phyloP scores from a whole-genome alignment of 306 rosid genomes.

The Malus asiatica region DNA sequence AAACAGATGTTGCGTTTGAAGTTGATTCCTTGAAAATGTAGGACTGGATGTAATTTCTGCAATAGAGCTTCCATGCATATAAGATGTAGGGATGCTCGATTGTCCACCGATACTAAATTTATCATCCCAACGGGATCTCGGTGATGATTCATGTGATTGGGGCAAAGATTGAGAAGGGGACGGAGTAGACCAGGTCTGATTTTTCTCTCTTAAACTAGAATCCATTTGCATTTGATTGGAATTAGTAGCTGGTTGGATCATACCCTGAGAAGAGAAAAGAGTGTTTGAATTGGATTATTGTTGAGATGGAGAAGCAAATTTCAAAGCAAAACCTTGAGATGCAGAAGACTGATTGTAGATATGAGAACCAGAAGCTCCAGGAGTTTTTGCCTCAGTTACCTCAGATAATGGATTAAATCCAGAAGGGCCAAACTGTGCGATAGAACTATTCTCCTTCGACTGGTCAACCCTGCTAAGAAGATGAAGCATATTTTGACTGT shows the following conservation, averaged over 20 bases:
- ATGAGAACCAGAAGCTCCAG: slow-evolving; percentile 23
- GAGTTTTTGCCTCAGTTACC: slow-evolving; percentile 20
- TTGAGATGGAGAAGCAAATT: slow-evolving; percentile 37
- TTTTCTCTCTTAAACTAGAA: slow-evolving; percentile 27
- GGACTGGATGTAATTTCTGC: slow-evolving; percentile 29
- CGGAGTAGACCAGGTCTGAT: slow-evolving; percentile 20
- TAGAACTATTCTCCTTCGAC: slow-evolving; percentile 23
- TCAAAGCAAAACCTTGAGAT: slow-evolving; percentile 39
- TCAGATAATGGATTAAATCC: slow-evolving; percentile 23
- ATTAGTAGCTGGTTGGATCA: slow-evolving; percentile 23
- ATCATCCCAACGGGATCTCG: slow-evolving; percentile 35
- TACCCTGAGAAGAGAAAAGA: slow-evolving; percentile 27
- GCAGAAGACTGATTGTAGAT: slow-evolving; percentile 24
- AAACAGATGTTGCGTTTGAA: slow-evolving; percentile 25
- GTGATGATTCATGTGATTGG: slow-evolving; percentile 26
- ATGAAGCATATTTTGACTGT: slow-evolving; percentile 37
- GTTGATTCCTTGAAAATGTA: slow-evolving; percentile 31
- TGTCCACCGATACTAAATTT: slow-evolving; percentile 18
- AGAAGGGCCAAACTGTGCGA: slow-evolving; percentile 21
- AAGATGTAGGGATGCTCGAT: slow-evolving; percentile 18
- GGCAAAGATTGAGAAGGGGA: slow-evolving; percentile 20
- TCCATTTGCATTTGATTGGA: slow-evolving; percentile 22
- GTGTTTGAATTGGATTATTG: slow-evolving; percentile 20
- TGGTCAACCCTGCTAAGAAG: slow-evolving; percentile 41
- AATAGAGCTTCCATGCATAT: slow-evolving; percentile 20